Percentiles rank a stretch among this genome's conserved stretches.
These are phyloP conservation scores for Sungouiella thailandica DNA, from an alignment of 805 yeast genomes.

Conservation along the genomic window DNA sequence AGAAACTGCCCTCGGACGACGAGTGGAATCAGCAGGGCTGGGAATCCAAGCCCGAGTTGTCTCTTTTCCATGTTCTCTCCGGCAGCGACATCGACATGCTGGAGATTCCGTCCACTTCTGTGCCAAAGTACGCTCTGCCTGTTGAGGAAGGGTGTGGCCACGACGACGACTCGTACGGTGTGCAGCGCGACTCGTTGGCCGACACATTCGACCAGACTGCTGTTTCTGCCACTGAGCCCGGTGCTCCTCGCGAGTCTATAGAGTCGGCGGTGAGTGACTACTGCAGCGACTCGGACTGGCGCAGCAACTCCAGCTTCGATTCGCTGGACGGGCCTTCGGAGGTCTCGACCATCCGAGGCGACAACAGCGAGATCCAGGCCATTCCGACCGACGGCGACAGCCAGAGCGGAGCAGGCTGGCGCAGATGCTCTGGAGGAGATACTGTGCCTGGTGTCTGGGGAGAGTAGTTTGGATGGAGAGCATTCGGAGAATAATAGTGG, in stretches of 20 bases:
- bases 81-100: too few species aligned
- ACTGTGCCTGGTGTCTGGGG: too few species aligned
- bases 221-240: not conserved
- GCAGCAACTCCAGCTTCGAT: not conserved
- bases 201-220: not conserved
- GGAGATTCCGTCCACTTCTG: too few species aligned
- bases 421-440: too few species aligned
- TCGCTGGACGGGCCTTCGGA: not conserved
- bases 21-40: not conserved
- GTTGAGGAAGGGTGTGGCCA: too few species aligned
- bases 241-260: too few species aligned
- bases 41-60: not conserved
- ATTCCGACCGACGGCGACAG: not conserved
- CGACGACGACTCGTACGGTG: not conserved
- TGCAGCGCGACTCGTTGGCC: not conserved
- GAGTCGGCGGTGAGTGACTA: not conserved
- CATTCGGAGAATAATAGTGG: too few species aligned
- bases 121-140: too few species aligned
- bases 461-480: too few species aligned
- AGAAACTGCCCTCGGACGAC: slow-evolving; percentile 1
- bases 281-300: not conserved
- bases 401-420: not conserved
- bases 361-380: not conserved
- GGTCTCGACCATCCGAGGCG: not conserved
- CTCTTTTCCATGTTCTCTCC: not conserved